Percentiles rank a stretch among this genome's conserved stretches.
phyloP scores from a whole-genome alignment of 2,329 filamentous ascomycete genomes.

The Alternaria solani region DNA sequence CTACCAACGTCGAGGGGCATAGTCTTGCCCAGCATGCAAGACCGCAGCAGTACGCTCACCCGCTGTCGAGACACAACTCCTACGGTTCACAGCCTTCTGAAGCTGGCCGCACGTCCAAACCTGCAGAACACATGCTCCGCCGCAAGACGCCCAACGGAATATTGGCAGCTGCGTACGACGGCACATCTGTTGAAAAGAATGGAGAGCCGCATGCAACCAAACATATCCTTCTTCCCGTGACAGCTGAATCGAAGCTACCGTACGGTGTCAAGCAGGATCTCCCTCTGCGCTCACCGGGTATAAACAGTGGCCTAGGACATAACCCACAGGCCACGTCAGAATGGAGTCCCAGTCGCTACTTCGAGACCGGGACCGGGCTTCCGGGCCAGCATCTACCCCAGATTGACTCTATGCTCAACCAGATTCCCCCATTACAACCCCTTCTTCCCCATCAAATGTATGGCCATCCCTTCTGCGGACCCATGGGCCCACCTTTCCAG shows the following conservation, averaged over 20 bases:
- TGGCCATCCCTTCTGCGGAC: conserved; percentile 41
- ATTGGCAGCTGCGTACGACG: conserved; percentile 89
- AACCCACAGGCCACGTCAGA: conserved; percentile 36
- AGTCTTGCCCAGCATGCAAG: conserved; percentile 33
- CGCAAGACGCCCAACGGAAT: conserved; percentile 96
- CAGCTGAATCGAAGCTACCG: conserved; percentile 52
- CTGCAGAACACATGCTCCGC: conserved; percentile 77
- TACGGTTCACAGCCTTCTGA: conserved; percentile 43
- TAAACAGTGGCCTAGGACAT: conserved; percentile 25
- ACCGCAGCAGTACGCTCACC: conserved; percentile 51
- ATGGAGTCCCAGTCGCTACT: conserved; percentile 49
- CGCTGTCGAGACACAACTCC: conserved; percentile 50
- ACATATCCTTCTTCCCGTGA: conserved; percentile 77
- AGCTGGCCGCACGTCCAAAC: conserved; percentile 37
- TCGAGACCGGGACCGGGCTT: conserved; percentile 46
- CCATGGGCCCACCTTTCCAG: conserved; percentile 46
- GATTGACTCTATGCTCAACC: conserved; percentile 69
- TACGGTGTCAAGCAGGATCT: conserved; percentile 49
- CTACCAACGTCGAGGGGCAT: conserved; percentile 33
- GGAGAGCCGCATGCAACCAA: conserved; percentile 80
- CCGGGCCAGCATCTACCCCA: conserved; percentile 57
- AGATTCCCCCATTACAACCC: conserved; percentile 64
- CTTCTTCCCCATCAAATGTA: conserved; percentile 61
- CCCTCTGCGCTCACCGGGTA: conserved; percentile 43
- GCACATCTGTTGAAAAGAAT: conserved; percentile 75